Evolutionary conservation across 2,329 filamentous ascomycete species (phyloP), one percentile per base, ranked within the genome.

Genomic region (Penicillium griseofulvum): DNA sequence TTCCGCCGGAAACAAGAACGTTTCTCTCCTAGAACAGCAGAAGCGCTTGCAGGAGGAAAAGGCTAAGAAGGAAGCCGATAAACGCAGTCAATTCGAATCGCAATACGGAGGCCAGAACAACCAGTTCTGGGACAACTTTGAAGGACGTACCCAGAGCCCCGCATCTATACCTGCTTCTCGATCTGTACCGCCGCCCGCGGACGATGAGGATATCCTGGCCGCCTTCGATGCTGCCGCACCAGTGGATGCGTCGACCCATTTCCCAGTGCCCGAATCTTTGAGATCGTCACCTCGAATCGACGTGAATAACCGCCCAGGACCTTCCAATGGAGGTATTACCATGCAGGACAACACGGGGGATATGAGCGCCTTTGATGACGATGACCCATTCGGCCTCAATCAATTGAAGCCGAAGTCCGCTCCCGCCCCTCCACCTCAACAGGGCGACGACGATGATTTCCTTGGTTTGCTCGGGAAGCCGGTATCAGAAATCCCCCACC

Each of bases 371-470:
- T 37, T 71, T 86, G 87, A 93, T 43, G 83, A 87, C 64, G 91
- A 96, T 68, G 91, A 96, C 68, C 90, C 91, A 2, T 97, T 97
- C 70, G 93, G 90, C 0, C 77, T 97, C 34, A 87, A 81, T 56
- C 79, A 87, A 60, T 71, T 91, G 66, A 83, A 83, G 60, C 74
- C 68, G n/a, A 76, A 74, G 49, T 71, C 80, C 2, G 78, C 82
- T 49, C 79, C 83, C 0, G 53, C 63, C 9, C 62, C 67, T 78
- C 78, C 22, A 76, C 77, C 62, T 76, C 76, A 26, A 74, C 80
- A 41, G 77, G 51, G 73, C 62, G 72, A 78, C 34, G 87, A 91
- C 42, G 84, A 85, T 59, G 83, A 87, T 71, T 84, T 87, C 55
- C 74, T 87, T 19, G 85, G 85, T 6, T 72, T 85, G 43, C 73